phyloP scores from a whole-genome alignment of 106 monocot species.

The Dactylorhiza incarnata region DNA sequence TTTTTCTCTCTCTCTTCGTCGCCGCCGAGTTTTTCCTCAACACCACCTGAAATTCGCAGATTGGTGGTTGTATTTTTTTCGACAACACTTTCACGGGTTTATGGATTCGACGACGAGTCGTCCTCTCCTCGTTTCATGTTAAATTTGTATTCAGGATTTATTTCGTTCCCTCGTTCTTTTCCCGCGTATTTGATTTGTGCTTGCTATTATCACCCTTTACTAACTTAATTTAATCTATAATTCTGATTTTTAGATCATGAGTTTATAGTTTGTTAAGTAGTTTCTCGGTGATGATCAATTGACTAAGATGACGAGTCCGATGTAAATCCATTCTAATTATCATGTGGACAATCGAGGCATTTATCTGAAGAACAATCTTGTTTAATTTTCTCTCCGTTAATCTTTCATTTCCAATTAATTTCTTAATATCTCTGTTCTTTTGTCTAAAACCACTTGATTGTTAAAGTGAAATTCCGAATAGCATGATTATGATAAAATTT shows the following conservation, averaged over 20 bases:
- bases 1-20: too few relatives aligned
- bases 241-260: neutral
- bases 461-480: neutral
- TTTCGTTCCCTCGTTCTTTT: too few relatives aligned
- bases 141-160: too few relatives aligned
- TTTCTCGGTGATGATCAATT: constrained; percentile 10
- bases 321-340: constrained; percentile 7
- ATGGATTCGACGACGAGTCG: too few relatives aligned
- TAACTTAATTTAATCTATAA: neutral
- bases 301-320: constrained; percentile 15
- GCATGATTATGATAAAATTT: constrained; percentile 12
- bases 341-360: constrained; percentile 19
- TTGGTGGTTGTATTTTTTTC: too few relatives aligned
- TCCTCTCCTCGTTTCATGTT: too few relatives aligned
- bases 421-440: neutral
- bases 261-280: neutral
- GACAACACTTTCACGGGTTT: too few relatives aligned
- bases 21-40: too few relatives aligned
- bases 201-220: neutral
- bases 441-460: neutral
- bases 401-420: neutral
- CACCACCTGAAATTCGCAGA: too few relatives aligned
- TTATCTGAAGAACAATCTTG: constrained; percentile 6
- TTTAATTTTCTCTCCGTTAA: neutral
- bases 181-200: neutral